These are phyloP conservation scores for Tylopilus sp. DNA, from an alignment of 768 basidiomycete genomes.

Conservation along the genomic window DNA sequence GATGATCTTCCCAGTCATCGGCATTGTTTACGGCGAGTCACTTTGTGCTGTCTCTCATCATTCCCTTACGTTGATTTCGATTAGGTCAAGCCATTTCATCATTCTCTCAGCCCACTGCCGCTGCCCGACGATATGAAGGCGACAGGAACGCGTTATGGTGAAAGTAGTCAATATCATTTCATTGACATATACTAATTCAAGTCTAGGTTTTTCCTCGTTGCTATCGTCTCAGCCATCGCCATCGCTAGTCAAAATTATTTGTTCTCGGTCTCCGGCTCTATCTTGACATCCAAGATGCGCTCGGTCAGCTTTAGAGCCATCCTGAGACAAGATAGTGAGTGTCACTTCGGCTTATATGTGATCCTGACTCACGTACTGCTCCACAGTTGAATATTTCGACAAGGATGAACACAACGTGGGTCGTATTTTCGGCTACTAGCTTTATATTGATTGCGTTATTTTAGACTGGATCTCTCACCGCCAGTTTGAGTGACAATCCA, in stretches of 20 bases:
- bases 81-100: slow-evolving; percentile 54
- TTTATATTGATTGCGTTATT: no score
- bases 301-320: slow-evolving; percentile 73
- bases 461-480: slow-evolving; percentile 78
- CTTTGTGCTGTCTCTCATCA: not conserved
- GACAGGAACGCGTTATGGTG: slow-evolving; percentile 71
- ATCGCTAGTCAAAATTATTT: slow-evolving; percentile 70
- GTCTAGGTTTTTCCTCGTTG: slow-evolving; percentile 73
- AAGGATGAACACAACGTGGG: no score
- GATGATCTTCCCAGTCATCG: slow-evolving; percentile 69
- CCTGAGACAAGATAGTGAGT: slow-evolving; percentile 79
- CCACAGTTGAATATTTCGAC: no score
- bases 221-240: slow-evolving; percentile 57
- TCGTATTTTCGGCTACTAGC: no score
- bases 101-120: slow-evolving; percentile 44
- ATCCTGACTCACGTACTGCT: not conserved
- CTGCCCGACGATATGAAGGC: slow-evolving; percentile 48
- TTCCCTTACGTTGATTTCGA: not conserved
- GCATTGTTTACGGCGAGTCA: slow-evolving; percentile 54
- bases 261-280: slow-evolving; percentile 66
- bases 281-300: slow-evolving; percentile 68
- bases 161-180: slow-evolving; percentile 12
- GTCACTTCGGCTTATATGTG: not conserved
- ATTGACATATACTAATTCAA: slow-evolving; percentile 3
- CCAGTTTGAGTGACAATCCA: slow-evolving; percentile 77